Percentiles rank a stretch among this genome's conserved stretches.
Conservation (phyloP, 1,284 basidiomycete species). For the Moesziomyces aphidis region DNA sequence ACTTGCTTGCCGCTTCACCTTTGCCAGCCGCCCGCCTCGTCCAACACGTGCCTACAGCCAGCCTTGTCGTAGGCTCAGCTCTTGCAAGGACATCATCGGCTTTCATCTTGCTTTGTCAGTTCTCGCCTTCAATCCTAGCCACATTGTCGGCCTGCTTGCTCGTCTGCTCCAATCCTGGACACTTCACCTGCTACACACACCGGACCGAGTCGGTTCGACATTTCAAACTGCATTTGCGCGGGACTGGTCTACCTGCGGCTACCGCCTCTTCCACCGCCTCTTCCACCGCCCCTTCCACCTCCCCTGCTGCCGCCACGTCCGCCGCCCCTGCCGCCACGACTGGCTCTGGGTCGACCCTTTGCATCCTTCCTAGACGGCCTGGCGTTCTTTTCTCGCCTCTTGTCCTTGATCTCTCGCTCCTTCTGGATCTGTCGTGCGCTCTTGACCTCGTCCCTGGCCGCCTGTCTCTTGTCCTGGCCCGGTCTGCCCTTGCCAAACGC, state of each 20-base stretch:
- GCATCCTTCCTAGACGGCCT: constrained; percentile 47
- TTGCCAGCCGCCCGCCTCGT: too few species aligned
- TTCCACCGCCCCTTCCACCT: constrained; percentile 5
- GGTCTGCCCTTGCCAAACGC: constrained; percentile 49
- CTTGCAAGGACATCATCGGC: too few species aligned
- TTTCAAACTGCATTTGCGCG: too few species aligned
- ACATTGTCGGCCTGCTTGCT: too few species aligned
- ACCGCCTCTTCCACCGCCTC: constrained; percentile 4
- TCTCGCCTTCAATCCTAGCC: too few species aligned
- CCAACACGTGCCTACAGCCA: too few species aligned
- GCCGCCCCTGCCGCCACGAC: constrained; percentile 10
- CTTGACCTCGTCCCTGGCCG: constrained; percentile 56
- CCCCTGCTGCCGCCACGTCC: constrained; percentile 16
- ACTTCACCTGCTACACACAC: too few species aligned
- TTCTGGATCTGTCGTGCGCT: constrained; percentile 59
- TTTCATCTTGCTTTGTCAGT: too few species aligned
- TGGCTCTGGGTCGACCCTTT: constrained; percentile 10
- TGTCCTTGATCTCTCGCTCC: constrained; percentile 49
- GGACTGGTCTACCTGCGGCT: background rate
- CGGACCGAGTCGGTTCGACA: too few species aligned
- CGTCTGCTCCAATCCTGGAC: too few species aligned
- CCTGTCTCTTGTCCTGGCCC: constrained; percentile 43
- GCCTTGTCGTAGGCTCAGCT: too few species aligned
- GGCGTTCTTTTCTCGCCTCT: constrained; percentile 63
- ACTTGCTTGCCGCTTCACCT: too few species aligned